Evolutionary conservation across 2,329 filamentous ascomycete genomes (phyloP).

Genomic region (Phaeosphaeriaceae sp.): DNA sequence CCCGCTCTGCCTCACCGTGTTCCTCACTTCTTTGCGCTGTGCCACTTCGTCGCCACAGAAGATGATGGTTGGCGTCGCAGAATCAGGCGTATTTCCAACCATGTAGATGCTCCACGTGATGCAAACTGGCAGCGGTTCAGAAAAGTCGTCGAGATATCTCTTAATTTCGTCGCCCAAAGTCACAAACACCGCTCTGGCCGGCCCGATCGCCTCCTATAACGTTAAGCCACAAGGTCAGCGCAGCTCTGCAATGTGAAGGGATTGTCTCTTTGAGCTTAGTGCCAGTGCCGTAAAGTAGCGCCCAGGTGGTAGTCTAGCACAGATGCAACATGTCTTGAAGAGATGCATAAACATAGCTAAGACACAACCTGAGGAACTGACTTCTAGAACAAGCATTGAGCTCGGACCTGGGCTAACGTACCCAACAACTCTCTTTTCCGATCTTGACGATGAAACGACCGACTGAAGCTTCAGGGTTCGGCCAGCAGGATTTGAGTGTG

Average conservation of each 20-base stretch:
- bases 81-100: constrained; percentile 13
- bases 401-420: no score
- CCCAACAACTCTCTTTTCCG: constrained; percentile 16
- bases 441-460: constrained; percentile 14
- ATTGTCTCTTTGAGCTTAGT: no score
- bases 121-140: constrained; percentile 10
- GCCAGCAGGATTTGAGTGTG: constrained; percentile 5
- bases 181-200: no score
- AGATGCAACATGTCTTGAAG: constrained; percentile 6
- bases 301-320: no score
- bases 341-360: constrained; percentile 15
- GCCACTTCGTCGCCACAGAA: constrained; percentile 17
- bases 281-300: no score
- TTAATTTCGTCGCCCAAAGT: no score
- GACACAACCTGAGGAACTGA: no score
- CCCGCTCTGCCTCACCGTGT: constrained; percentile 15
- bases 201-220: no score
- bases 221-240: no score
- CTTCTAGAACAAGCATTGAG: no score
- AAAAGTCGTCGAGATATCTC: constrained; percentile 12
- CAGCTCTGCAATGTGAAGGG: no score
- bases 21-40: constrained; percentile 11
- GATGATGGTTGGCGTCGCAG: constrained; percentile 16
- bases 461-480: constrained; percentile 9
- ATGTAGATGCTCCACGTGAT: constrained; percentile 23